These are phyloP conservation scores for Lentinula sp. DNA, from an alignment of 768 basidiomycete species.

Conservation along the genomic window DNA sequence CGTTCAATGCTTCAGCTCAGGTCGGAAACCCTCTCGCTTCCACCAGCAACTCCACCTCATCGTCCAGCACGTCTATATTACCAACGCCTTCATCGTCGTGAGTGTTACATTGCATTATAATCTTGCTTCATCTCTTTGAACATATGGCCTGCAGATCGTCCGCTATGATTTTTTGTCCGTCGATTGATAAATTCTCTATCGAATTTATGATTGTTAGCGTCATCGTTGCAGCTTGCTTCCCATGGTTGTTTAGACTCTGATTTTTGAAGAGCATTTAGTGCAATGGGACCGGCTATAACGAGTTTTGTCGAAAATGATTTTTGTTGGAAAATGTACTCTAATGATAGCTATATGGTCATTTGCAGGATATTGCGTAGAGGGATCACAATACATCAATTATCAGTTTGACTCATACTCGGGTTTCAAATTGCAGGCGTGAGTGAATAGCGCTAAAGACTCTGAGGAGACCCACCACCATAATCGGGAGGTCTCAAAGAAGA, in stretches of 20 bases:
- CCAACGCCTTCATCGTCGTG: neutral
- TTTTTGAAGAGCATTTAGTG: neutral
- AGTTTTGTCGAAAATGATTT: too few relatives aligned
- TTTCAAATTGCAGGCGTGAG: too few relatives aligned
- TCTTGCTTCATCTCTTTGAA: neutral
- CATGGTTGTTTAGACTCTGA: neutral
- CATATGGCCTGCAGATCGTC: neutral
- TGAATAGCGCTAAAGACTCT: too few relatives aligned
- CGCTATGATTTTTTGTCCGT: neutral
- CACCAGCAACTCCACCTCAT: conserved; percentile 14
- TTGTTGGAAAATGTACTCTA: too few relatives aligned
- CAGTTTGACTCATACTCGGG: too few relatives aligned
- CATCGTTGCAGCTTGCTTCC: neutral
- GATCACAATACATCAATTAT: too few relatives aligned
- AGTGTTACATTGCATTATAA: neutral
- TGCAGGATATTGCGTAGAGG: too few relatives aligned
- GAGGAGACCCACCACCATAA: too few relatives aligned
- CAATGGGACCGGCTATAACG: too few relatives aligned
- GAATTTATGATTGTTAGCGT: neutral
- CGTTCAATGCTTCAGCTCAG: conserved; percentile 51
- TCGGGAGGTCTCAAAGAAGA: too few relatives aligned
- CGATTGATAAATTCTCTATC: neutral
- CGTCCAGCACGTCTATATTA: neutral
- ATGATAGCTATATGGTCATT: too few relatives aligned
- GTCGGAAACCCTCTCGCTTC: conserved; percentile 41